phyloP scores from a whole-genome alignment of 1,284 basidiomycete species.

The Ustilago loliicola region DNA sequence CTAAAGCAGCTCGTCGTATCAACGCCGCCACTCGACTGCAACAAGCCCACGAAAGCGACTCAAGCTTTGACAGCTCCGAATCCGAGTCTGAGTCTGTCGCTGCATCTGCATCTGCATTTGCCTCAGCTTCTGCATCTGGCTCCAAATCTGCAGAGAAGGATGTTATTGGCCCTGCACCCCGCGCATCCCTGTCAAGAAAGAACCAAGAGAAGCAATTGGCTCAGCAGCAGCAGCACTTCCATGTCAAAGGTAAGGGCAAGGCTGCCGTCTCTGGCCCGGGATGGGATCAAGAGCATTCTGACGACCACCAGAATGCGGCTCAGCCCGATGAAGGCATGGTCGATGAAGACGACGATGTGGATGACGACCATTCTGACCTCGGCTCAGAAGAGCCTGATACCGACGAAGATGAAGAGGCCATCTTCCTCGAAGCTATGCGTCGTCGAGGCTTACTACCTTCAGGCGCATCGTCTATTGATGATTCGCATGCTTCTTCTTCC shows the following conservation, averaged over 20 bases:
- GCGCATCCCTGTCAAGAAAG: conserved; percentile 40
- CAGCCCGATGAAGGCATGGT: conserved; percentile 16
- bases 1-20: conserved; percentile 37
- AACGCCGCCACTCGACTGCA: conserved; percentile 39
- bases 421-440: conserved; percentile 65
- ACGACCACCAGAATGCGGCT: conserved; percentile 16
- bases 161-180: conserved; percentile 41
- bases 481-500: conserved; percentile 12
- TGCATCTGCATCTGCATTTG: conserved; percentile 18
- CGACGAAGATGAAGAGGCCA: conserved; percentile 60
- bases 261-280: conserved; percentile 24
- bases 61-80: conserved; percentile 63
- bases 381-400: conserved; percentile 55
- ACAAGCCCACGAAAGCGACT: conserved; percentile 44
- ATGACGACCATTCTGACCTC: conserved; percentile 29
- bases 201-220: conserved; percentile 35
- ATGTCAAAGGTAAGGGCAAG: conserved; percentile 38
- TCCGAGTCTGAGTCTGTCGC: conserved; percentile 37
- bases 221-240: background rate
- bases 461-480: conserved; percentile 6
- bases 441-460: conserved; percentile 47
- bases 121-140: conserved; percentile 21
- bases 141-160: conserved; percentile 7
- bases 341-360: conserved; percentile 16
- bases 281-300: conserved; percentile 39